Conservation (phyloP, 805 yeast genomes). For the Candida lessepsii region DNA sequence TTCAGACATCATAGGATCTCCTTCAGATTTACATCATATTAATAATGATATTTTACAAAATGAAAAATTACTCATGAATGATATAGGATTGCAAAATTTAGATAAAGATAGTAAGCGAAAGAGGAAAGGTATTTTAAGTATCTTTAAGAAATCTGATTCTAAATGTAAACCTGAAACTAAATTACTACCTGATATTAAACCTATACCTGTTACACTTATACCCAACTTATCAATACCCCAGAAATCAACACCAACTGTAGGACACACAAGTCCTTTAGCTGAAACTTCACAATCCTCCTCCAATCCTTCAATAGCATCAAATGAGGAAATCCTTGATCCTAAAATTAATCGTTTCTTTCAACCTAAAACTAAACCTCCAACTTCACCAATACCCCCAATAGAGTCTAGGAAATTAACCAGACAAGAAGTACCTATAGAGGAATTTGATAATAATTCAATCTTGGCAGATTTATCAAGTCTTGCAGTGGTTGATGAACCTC, state of each 20-base stretch:
- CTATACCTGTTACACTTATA: too few relatives aligned
- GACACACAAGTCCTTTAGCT: too few relatives aligned
- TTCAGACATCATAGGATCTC: not conserved
- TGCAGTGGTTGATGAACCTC: conserved; percentile 4
- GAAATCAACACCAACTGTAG: too few relatives aligned
- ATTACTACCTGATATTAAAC: too few relatives aligned
- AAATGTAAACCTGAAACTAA: not conserved
- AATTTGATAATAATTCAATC: conserved; percentile 5
- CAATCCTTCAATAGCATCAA: too few relatives aligned
- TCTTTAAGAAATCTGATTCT: not conserved
- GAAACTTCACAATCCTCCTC: too few relatives aligned
- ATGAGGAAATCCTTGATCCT: not conserved
- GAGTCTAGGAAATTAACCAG: too few relatives aligned
- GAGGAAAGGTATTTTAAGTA: not conserved
- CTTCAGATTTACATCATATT: conserved; percentile 4
- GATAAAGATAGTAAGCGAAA: not conserved
- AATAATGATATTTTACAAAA: not conserved
- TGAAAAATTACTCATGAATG: not conserved
- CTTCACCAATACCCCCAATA: conserved; percentile 4
- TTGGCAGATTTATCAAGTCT: conserved; percentile 8
- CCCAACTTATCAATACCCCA: too few relatives aligned
- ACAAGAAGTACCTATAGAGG: not conserved
- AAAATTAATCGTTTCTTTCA: not conserved
- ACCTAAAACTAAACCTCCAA: not conserved
- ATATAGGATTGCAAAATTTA: not conserved